phyloP scores from a whole-genome alignment of 73 alveolate genomes.

The Paramecium tetraurelia region DNA sequence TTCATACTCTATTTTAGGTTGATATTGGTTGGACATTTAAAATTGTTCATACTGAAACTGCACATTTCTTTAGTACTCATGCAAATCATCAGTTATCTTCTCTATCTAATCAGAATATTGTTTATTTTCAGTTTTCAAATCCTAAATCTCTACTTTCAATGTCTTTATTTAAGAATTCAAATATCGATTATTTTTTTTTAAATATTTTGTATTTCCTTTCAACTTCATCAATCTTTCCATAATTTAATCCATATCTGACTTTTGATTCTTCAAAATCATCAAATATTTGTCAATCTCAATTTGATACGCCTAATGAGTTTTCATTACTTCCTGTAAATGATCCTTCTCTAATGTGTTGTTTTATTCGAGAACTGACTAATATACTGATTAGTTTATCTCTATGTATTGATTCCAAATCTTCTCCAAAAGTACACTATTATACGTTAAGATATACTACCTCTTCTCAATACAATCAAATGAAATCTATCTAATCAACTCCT shows the following conservation, averaged over 20 bases:
- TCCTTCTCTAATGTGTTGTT: not conserved
- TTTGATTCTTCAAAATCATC: not conserved
- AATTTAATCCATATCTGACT: not conserved
- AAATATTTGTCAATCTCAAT: not conserved
- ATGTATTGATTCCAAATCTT: slow-evolving; percentile 23
- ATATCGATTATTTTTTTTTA: slow-evolving; percentile 1
- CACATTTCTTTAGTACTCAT: not conserved
- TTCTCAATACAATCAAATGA: slow-evolving; percentile 47
- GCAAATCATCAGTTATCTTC: not conserved
- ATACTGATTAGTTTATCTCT: not conserved
- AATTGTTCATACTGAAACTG: not conserved
- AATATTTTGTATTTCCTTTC: slow-evolving; percentile 17
- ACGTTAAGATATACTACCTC: not conserved
- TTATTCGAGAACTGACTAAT: not conserved
- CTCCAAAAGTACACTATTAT: slow-evolving; percentile 22
- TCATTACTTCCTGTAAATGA: not conserved
- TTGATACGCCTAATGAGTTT: slow-evolving; percentile 10
- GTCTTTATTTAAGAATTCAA: not conserved
- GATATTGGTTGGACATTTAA: not conserved
- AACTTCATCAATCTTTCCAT: slow-evolving; percentile 11
- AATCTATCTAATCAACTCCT: not conserved
- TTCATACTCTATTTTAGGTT: not conserved
- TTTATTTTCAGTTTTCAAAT: slow-evolving; percentile 22
- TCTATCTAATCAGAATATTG: not conserved
- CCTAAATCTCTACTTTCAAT: not conserved